Evolutionary conservation across 306 rosid genomes (phyloP), one percentile per base, ranked within the genome.

Genomic region (Sicyos baderoa): DNA sequence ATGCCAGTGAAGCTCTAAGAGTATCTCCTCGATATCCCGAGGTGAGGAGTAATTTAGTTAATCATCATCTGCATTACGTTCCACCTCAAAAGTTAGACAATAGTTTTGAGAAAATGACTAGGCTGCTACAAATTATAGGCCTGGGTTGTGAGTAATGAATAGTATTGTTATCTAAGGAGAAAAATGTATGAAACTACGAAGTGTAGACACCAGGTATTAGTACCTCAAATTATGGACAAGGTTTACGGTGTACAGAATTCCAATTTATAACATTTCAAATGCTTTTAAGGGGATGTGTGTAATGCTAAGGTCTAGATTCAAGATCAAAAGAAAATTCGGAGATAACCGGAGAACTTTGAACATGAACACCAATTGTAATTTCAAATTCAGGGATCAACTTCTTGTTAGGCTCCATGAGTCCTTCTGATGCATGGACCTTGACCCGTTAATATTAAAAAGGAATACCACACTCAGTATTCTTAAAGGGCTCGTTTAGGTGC

Each of bases 1-100:
- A 84, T 79, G 88, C 93, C 1, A 80, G 21, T 27, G 82, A 86
- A 81, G 91, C 96, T 76, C 76, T 86, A 84, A 66, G 66, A 52
- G 77, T 86, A n/a, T 80, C 82, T 59, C 90, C 96, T 57, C 78
- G 29, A 2, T 86, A 83, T 83, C 68, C 72, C 16, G 95, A 91
- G 95, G 97, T 91, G 75, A 80, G 69, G 27, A 61, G 61, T 71
- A 67, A 12, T 27, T 59, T 56, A 14, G 9, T 10, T 58, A 25
- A 19, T 59, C 32, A 4, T 22, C 16, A 15, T n/a, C n/a, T n/a
- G n/a, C n/a, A n/a, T n/a, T n/a, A 19, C 44, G 60, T 73, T 73
- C 13, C 18, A 73, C 19, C 48, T 73, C 18, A 45, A 73, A 27
- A 3, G n/a, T 40, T 47, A 72, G 32, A 56, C 11, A 12, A 9